Evolutionary conservation across 83 land plant genomes (phyloP).

Genomic region (Larix sibirica): DNA sequence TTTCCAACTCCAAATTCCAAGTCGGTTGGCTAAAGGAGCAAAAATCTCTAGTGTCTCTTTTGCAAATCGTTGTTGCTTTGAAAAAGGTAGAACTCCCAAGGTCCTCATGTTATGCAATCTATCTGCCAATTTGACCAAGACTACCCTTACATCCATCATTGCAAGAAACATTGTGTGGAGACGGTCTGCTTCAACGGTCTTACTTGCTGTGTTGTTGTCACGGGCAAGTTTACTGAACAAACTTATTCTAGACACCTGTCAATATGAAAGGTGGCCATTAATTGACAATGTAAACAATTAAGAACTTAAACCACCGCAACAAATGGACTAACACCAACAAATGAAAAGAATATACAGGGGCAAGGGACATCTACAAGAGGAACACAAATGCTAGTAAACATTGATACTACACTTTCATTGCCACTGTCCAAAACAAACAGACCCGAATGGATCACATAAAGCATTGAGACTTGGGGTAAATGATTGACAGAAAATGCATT

Average conservation of each 20-base stretch:
- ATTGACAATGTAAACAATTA: background rate
- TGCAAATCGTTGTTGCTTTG: conserved; percentile 87
- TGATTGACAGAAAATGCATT: background rate
- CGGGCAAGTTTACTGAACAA: conserved; percentile 97
- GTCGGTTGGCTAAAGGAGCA: conserved; percentile 86
- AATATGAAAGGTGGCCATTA: background rate
- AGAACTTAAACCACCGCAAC: background rate
- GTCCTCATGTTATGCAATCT: conserved; percentile 98
- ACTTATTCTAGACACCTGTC: conserved; percentile 88
- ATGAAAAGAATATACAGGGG: background rate
- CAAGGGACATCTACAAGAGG: background rate
- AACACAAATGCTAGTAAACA: background rate
- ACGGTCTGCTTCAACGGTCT: conserved; percentile 84
- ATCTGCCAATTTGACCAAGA: conserved; percentile 96
- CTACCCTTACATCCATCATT: conserved; percentile 96
- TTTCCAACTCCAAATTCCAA: conserved; percentile 97
- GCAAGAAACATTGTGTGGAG: conserved; percentile 97
- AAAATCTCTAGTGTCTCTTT: conserved; percentile 94
- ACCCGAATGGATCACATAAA: background rate
- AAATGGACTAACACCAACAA: background rate
- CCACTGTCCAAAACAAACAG: background rate
- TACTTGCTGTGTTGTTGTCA: conserved; percentile 83
- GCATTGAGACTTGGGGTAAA: background rate
- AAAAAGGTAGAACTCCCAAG: conserved; percentile 67
- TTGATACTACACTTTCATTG: no score